These are phyloP conservation scores for Sporothrix mexicana DNA, from an alignment of 2,329 filamentous ascomycete genomes.

Conservation along the genomic window DNA sequence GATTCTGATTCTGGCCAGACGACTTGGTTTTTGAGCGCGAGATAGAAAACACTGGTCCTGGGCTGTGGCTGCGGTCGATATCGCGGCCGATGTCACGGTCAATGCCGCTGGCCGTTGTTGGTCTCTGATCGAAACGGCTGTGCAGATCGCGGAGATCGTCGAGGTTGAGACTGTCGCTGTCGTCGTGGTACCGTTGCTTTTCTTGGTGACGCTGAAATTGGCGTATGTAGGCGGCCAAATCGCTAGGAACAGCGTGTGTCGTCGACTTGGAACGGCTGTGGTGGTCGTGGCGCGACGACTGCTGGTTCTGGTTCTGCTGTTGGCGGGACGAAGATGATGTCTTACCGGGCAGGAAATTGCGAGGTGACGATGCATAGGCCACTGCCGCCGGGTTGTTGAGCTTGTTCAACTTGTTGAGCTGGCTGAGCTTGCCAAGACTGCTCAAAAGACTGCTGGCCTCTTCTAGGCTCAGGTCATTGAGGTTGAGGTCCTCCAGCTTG, in stretches of 20 bases:
- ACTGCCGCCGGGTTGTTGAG: conserved; percentile 8
- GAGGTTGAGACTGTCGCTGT: background rate
- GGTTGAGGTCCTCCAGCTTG: background rate
- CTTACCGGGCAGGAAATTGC: background rate
- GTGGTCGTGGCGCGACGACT: background rate
- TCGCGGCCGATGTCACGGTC: background rate
- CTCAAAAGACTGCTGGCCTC: conserved; percentile 2
- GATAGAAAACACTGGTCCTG: conserved; percentile 3
- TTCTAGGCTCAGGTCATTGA: conserved; percentile 8
- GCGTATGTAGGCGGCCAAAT: conserved; percentile 5
- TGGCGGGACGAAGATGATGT: background rate
- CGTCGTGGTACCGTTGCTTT: background rate
- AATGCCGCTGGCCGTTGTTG: conserved; percentile 16
- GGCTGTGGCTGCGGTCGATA: conserved; percentile 2
- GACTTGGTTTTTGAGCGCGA: conserved; percentile 10
- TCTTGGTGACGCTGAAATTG: background rate
- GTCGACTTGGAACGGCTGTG: conserved; percentile 22
- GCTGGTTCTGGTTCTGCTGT: background rate
- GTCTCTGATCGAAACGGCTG: background rate
- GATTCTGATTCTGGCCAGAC: background rate
- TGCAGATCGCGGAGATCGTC: too few species aligned
- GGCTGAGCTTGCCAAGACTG: conserved; percentile 18
- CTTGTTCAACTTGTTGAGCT: background rate
- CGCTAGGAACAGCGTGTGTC: conserved; percentile 2
- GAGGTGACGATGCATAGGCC: conserved; percentile 7